Evolutionary conservation across 352 stramenopile genomes (phyloP).

Genomic region (Phytophthora cactorum): DNA sequence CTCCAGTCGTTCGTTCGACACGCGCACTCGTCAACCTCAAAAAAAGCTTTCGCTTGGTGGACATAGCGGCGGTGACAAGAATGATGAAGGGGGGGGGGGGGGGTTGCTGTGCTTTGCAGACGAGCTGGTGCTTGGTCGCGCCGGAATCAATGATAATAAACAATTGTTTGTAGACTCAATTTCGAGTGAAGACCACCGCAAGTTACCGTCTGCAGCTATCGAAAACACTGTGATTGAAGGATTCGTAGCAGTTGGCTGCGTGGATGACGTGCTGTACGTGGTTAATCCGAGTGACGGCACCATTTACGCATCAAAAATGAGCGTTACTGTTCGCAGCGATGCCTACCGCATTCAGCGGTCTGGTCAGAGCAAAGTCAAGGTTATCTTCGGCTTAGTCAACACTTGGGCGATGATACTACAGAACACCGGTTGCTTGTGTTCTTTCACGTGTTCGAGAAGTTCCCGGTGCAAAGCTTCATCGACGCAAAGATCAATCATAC

Average conservation of each 20-base stretch:
- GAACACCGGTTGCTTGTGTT: slow-evolving; percentile 38
- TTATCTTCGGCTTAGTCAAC: background rate
- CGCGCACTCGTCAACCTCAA: slow-evolving; percentile 1
- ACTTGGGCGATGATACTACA: background rate
- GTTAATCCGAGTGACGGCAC: slow-evolving; percentile 15
- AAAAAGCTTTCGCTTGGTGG: background rate
- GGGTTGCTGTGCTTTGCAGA: background rate
- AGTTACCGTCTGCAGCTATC: background rate
- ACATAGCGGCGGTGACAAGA: background rate
- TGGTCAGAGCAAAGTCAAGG: slow-evolving; percentile 4
- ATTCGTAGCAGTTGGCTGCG: slow-evolving; percentile 5
- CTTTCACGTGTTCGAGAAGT: slow-evolving; percentile 72
- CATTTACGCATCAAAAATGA: slow-evolving; percentile 27
- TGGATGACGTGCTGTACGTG: slow-evolving; percentile 39
- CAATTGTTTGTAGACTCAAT: background rate
- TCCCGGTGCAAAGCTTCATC: slow-evolving; percentile 42
- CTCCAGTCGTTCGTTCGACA: slow-evolving; percentile 1
- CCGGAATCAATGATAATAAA: background rate
- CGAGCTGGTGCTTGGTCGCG: background rate
- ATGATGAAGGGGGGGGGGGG: background rate
- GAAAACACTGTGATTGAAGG: background rate
- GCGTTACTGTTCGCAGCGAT: slow-evolving; percentile 55
- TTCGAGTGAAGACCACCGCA: background rate
- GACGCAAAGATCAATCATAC: background rate
- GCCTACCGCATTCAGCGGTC: slow-evolving; percentile 56